Percentiles rank a stretch among this genome's conserved stretches.
Conservation (phyloP, 192 early-diverging fungal genomes). For the Backusella westeae region DNA sequence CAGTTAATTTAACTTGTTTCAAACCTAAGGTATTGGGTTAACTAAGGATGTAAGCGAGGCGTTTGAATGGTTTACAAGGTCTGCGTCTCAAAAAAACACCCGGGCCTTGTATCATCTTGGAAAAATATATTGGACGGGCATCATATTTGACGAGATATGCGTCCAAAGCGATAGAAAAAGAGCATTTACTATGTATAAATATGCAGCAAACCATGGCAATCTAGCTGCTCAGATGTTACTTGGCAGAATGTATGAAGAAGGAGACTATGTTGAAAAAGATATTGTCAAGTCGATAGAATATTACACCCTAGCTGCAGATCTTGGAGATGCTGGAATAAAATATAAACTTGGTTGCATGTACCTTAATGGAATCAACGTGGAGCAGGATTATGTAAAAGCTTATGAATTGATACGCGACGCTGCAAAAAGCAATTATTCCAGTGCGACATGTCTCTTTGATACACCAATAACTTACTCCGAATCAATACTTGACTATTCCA, state of each 20-base stretch:
- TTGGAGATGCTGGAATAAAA: neutral
- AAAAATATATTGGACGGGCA: neutral
- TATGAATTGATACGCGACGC: neutral
- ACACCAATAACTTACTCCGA: neutral
- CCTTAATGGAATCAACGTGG: neutral
- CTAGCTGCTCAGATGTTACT: neutral
- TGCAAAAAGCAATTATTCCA: neutral
- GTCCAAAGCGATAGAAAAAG: neutral
- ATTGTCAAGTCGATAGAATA: neutral
- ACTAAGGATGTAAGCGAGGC: neutral
- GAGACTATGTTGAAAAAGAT: neutral
- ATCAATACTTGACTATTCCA: neutral
- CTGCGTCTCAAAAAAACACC: neutral
- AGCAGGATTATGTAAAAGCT: neutral
- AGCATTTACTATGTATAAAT: neutral
- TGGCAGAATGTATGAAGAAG: neutral
- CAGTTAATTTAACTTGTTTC: neutral
- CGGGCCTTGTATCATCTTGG: neutral
- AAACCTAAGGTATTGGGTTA: neutral
- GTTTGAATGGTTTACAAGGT: neutral
- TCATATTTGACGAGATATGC: neutral
- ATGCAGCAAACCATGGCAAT: neutral
- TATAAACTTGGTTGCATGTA: neutral
- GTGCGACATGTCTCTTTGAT: neutral
- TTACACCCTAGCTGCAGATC: neutral